Base-by-base conservation (phyloP, 1,284 basidiomycete genomes). In the Irpex sp. region DNA sequence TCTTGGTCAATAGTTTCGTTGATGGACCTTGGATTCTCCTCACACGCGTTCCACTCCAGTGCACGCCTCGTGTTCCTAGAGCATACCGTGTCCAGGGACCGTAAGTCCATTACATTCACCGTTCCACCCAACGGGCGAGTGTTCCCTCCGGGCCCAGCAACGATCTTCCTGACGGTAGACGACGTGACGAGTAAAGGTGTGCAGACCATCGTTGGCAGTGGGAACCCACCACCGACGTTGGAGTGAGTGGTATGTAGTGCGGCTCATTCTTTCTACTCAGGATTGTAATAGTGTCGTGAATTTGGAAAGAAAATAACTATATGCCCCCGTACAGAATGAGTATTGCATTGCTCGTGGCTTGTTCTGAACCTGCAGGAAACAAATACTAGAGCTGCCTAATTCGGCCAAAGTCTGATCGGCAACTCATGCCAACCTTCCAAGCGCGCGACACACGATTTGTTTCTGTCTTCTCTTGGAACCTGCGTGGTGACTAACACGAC, bases 101-200 rank as follows among this genome's bases (percentile, higher is more conserved):
- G 70, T 53, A 78, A 74, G 66, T 71, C 73, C 17, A 74, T 84
- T 15, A 77, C 74, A 0, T 74, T 84, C 63, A 71, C 67, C n/a
- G 77, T 73, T 15, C 83, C 82, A 4, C 79, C 80, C 2, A 79
- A 76, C 60, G 77, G 77, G 60, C 72, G 76, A 11, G 75, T 84
- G 21, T 82, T 81, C 67, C 82, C 81, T 6, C 81, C 83, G 26
- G 85, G 84, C 9, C 83, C 82, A 13, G 85, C 76, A 65, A 69
- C 58, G 68, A 75, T 76, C 71, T 85, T 73, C 78, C 71, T 72
- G 70, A 81, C 68, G 65, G 75, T 84, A 31, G 64, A 65, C 61
- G 61, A 65, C 59, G 64, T 65, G 46, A 56, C 64, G 36, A 61
- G 61, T 31, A 15, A n/a, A 4, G 64, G 64, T 5, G 51, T 53